A percentile compares a stretch with the other conserved stretches of the same genome.
Conservation (phyloP, 1,139 yeast species). For the Yamadazyma buinensis region DNA sequence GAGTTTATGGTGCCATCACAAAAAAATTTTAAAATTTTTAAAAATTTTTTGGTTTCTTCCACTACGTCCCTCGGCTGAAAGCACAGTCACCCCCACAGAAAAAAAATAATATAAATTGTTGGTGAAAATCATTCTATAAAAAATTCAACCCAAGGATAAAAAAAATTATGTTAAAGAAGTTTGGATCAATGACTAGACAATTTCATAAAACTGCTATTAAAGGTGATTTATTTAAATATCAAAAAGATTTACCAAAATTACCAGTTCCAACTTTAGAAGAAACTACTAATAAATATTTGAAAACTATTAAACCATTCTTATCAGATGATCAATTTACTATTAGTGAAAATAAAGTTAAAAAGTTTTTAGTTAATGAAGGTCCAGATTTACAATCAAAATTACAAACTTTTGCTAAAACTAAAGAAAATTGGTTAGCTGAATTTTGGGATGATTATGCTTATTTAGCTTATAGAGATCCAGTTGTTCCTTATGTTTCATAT, state of each 20-base stretch:
- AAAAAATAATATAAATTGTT: too few relatives aligned
- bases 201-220: slow-evolving; percentile 38
- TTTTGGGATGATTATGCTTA: slow-evolving; percentile 97
- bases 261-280: slow-evolving; percentile 84
- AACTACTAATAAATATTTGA: slow-evolving; percentile 67
- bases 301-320: slow-evolving; percentile 66
- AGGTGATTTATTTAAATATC: slow-evolving; percentile 73
- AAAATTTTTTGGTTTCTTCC: neutral
- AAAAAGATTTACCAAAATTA: slow-evolving; percentile 70
- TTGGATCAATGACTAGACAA: slow-evolving; percentile 18
- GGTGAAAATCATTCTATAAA: neutral
- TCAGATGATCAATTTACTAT: slow-evolving; percentile 50
- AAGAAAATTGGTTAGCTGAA: slow-evolving; percentile 86
- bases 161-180: slow-evolving; percentile 13
- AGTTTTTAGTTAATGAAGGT: slow-evolving; percentile 61
- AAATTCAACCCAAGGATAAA: neutral
- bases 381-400: slow-evolving; percentile 67
- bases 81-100: too few relatives aligned
- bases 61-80: too few relatives aligned
- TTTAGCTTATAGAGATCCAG: slow-evolving; percentile 87
- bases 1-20: too few relatives aligned
- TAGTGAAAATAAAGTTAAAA: slow-evolving; percentile 60
- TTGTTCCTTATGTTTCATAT: slow-evolving; percentile 90
- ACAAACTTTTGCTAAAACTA: slow-evolving; percentile 50
- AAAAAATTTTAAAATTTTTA: neutral